These are phyloP conservation scores for Umbellularia californica DNA, from an alignment of 164 flowering plant genomes.

Conservation along the genomic window DNA sequence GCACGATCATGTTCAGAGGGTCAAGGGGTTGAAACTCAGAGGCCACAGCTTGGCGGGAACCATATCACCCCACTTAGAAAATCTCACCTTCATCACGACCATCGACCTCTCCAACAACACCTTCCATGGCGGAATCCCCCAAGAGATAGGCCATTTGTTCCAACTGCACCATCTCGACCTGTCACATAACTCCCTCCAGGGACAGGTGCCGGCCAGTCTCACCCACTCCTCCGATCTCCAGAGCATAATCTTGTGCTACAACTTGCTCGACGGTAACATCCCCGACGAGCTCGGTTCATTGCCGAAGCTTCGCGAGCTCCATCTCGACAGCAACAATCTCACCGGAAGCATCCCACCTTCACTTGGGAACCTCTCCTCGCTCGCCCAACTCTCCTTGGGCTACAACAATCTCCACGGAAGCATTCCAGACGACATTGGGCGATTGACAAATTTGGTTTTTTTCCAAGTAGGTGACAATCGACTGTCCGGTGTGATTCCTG, in stretches of 20 bases:
- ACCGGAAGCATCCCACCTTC: slow-evolving; percentile 6
- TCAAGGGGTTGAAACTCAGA: background rate
- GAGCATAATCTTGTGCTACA: background rate
- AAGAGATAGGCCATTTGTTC: slow-evolving; percentile 7
- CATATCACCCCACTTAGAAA: slow-evolving; percentile 5
- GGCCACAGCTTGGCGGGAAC: background rate
- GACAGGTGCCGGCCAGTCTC: slow-evolving; percentile 7
- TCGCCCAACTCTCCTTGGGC: background rate
- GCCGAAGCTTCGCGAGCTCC: background rate
- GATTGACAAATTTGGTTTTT: background rate
- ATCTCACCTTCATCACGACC: slow-evolving; percentile 8
- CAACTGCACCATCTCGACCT: background rate
- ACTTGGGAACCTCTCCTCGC: slow-evolving; percentile 12
- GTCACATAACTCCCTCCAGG: background rate
- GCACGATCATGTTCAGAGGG: slow-evolving; percentile 1
- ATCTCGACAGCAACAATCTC: background rate
- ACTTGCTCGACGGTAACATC: slow-evolving; percentile 1
- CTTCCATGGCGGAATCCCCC: slow-evolving; percentile 9
- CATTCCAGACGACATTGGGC: background rate
- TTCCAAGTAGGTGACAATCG: background rate
- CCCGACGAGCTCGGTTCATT: slow-evolving; percentile 1
- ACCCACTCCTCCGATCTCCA: slow-evolving; percentile 1
- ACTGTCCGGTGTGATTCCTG: background rate
- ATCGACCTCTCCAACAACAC: background rate
- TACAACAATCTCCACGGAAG: background rate